Base-by-base conservation (phyloP, 2,329 filamentous ascomycete genomes). In the Microcera coccophila region DNA sequence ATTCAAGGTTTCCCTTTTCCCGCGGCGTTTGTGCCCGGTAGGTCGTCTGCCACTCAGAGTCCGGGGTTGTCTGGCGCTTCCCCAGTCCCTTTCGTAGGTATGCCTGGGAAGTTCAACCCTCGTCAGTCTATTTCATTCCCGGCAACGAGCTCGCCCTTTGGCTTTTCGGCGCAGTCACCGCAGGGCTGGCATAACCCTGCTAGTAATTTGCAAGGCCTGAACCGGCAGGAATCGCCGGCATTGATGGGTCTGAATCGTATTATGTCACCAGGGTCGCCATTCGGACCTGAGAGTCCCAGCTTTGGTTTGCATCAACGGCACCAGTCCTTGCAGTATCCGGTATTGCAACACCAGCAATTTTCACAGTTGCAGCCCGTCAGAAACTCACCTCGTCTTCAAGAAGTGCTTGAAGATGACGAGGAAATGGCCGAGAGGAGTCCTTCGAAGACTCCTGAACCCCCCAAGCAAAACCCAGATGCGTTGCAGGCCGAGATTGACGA, bases 401-500 rank as follows among this genome's bases (percentile, higher is more conserved):
- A 90, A 49, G 73, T 90, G 14, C 79, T 76, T n/a, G 85, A 90
- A 60, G 82, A 81, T 42, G 84, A 87, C 17, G 84, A 87, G 51
- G 84, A 87, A 45, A 62, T 65, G 1, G 48, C 45, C 19, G 67
- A 59, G 53, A 75, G 78, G 63, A 78, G 70, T 43, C 72, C 71
- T 9, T 78, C 74, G 2, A 77, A 75, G 56, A 77, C 74, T 0
- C 73, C 77, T 0, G 75, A 82, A 54, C 69, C 74, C 9, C 42
- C 54, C 10, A 65, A 66, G 36, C 67, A 62, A 26, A 68, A 74
- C 39, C 65, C 69, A 36, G 85, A 90, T 54, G 90, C 90, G 53
- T 74, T 95, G 18, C 89, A 95, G 62, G 84, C 84, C 48, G 89
- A 93, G 53, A 84, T 94, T 42, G 85, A 93, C 38, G 86, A 90